phyloP scores from a whole-genome alignment of 2,329 filamentous ascomycete genomes.

The Trichoderma sp. region DNA sequence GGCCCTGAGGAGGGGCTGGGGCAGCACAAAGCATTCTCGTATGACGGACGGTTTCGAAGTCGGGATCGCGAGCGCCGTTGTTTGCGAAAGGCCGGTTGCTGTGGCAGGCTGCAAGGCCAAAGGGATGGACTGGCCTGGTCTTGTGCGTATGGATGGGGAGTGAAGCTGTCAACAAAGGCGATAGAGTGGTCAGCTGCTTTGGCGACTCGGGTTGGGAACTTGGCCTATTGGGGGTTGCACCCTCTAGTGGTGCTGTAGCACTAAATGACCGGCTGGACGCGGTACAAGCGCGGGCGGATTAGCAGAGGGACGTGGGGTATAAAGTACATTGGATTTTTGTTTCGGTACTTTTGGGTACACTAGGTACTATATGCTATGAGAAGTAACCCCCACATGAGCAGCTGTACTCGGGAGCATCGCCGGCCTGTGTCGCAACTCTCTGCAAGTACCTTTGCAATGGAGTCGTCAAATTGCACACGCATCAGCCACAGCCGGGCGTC shows the following conservation, averaged over 20 bases:
- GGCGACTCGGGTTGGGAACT: conserved; percentile 3
- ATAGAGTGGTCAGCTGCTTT: conserved; percentile 17
- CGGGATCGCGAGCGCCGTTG: neutral
- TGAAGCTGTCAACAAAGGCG: neutral
- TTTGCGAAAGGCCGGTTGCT: neutral
- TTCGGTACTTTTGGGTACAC: neutral
- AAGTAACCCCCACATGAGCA: neutral
- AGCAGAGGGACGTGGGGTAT: conserved; percentile 11
- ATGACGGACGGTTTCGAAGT: neutral
- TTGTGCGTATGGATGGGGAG: neutral
- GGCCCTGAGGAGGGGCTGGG: conserved; percentile 18
- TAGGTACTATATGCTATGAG: accelerated
- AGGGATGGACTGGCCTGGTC: neutral
- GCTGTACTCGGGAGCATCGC: neutral
- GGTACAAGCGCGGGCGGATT: neutral
- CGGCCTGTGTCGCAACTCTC: neutral
- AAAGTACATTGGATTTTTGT: neutral
- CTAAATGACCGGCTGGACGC: neutral
- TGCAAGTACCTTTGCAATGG: neutral
- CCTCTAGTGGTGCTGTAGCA: neutral
- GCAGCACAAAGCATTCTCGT: conserved; percentile 18
- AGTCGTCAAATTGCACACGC: neutral
- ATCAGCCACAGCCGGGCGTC: conserved; percentile 13
- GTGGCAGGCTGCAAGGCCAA: neutral
- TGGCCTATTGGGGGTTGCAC: conserved; percentile 6